Evolutionary conservation across 208 protist species (phyloP), one percentile per base, ranked within the genome.

Genomic region (Phytomonas serpens): DNA sequence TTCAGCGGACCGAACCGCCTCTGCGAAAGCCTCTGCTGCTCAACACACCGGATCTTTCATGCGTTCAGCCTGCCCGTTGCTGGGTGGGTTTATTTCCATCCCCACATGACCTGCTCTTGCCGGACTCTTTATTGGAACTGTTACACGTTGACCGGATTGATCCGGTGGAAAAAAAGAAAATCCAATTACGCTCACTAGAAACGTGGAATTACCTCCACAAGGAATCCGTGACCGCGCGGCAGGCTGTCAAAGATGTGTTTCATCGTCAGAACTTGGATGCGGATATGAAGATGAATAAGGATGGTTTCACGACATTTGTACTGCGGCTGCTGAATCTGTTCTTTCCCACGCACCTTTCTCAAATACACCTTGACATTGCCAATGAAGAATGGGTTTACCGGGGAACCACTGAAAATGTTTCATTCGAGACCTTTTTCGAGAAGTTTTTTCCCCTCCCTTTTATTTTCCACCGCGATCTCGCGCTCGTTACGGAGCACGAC

Each of bases 371-470:
- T 61, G 84, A 78, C 9, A 85, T 96, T 47, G 91, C 91, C 3
- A 87, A 93, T 68, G 90, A 96, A 77, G 88, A 93, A 73, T 96
- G 91, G 89, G 68, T 82, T 9, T 96, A 86, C 74, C 86, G 91
- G 36, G 91, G 91, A 61, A 90, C 84, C 16, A 89, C 80, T 23
- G 86, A 93, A 32, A 74, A 89, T 70, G 72, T 93, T 19, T 69
- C 64, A 29, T 92, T 93, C 68, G 83, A 83, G 33, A 82, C 79
- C 30, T 96, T 96, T 66, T 90, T 85, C 77, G 86, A 93, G 64
- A 89, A 90, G 61, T 90, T 93, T 52, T 96, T 94, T 51, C 67
- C 63, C 32, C 88, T 93, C 30, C 88, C 91, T 4, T 86, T 96
- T 67, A 90, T 93, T 42, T 93, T 95, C 69, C 68, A 83, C 62